Conservation (phyloP, 768 basidiomycete genomes). For the Mycena haematopus region DNA sequence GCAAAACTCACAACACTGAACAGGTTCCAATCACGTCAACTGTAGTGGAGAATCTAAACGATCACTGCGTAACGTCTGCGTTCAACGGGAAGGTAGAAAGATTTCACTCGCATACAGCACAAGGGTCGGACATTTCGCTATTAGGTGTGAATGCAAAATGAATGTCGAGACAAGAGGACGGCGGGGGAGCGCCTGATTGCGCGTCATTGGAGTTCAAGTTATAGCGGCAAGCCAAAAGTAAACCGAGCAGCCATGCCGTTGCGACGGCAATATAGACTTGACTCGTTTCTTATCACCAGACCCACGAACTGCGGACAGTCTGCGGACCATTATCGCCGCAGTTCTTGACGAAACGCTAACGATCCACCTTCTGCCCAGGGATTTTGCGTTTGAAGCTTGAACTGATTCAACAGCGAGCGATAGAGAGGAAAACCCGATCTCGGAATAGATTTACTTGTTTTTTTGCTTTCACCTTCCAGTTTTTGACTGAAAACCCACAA, state of each 20-base stretch:
- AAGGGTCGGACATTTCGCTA: neutral
- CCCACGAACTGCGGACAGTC: too few species aligned
- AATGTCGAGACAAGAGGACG: neutral
- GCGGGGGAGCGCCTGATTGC: too few species aligned
- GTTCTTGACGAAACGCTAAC: neutral
- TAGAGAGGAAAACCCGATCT: neutral
- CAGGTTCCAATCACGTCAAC: conserved; percentile 14
- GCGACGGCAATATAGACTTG: too few species aligned
- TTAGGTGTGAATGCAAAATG: neutral
- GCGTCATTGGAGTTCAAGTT: neutral
- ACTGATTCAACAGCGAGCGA: neutral
- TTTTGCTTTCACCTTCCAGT: neutral
- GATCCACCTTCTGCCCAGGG: too few species aligned
- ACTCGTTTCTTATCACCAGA: neutral
- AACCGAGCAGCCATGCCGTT: neutral
- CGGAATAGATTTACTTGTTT: neutral
- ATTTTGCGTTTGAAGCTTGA: neutral
- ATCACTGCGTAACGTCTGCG: too few species aligned
- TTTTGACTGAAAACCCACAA: neutral
- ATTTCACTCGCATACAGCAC: conserved; percentile 7
- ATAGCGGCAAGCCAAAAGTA: too few species aligned
- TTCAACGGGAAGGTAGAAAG: too few species aligned
- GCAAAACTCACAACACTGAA: neutral
- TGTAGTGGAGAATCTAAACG: neutral
- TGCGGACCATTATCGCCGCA: neutral